These are phyloP conservation scores for Fusarium temperatum DNA, from an alignment of 2,329 filamentous ascomycete genomes.

Conservation along the genomic window DNA sequence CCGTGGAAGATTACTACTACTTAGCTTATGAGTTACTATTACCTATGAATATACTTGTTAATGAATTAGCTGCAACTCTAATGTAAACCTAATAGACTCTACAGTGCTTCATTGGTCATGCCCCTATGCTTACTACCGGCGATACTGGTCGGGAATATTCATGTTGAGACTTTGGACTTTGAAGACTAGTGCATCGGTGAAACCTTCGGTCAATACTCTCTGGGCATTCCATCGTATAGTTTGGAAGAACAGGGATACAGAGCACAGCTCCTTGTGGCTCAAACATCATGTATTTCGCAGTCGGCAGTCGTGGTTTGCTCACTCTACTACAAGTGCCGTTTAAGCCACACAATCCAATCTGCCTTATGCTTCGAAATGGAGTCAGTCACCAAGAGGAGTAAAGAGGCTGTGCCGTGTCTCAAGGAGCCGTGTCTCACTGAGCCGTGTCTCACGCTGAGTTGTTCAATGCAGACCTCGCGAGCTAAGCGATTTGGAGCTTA, in stretches of 20 bases:
- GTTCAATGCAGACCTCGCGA: not conserved
- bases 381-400: not conserved
- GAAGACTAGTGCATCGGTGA: not conserved
- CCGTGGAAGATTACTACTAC: not conserved
- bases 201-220: not conserved
- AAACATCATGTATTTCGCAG: not conserved
- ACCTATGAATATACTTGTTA: not conserved
- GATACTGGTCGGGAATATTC: not conserved
- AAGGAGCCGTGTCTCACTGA: not conserved
- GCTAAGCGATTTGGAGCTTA: not conserved
- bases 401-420: not conserved
- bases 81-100: not conserved
- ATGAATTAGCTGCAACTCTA: not conserved
- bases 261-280: not conserved
- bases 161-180: not conserved
- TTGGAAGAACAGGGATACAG: not conserved
- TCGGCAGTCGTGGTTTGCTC: not conserved
- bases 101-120: not conserved
- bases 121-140: not conserved
- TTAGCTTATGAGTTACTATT: accelerated
- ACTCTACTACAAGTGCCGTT: not conserved
- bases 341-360: not conserved
- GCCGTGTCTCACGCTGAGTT: not conserved
- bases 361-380: no score
- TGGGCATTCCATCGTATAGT: not conserved